Base-by-base conservation (phyloP, 2,329 filamentous ascomycete species). In the Amauroascus niger region DNA sequence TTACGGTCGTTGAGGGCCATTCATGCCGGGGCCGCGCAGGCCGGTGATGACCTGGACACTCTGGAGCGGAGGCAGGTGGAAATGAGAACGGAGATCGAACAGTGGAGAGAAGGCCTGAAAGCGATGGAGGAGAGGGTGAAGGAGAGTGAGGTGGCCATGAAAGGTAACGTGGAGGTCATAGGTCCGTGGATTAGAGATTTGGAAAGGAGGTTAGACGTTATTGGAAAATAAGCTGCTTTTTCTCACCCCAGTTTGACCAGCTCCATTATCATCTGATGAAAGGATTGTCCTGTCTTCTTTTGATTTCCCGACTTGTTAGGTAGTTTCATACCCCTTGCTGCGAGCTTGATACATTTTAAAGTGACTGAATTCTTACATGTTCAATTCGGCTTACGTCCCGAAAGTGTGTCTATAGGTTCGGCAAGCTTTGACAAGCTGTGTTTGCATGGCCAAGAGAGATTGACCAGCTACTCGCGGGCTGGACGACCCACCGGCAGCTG, bases 121-220 rank as follows among this genome's bases (percentile, higher is more conserved):
- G 87, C 84, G 65, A 80, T 96, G 18, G 90, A 96, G 69, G 74
- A 75, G 53, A 83, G 85, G 24, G 82, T 97, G 63, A 76, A 76
- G 57, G 79, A 85, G 56, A 83, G 85, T 3, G 84, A 87, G 64
- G 74, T 74, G 26, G 78, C 82, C 3, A 85, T 94, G 74, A 80
- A 80, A 59, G 80, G 78, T 49, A 98, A 98, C 69, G 83, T 90
- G 69, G 83, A 85, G 62, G 79, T 86, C n/a, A 84, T 97, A 57
- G 86, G 91, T 60, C 82, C 81, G 39, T 96, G 90, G 88, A 87
- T 97, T 3, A 87, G 86, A 68, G 87, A 86, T 54, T 71, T 98
- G 52, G 91, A 97, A 72, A 79, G 76, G 63, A 85, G 87, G 69
- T 77, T 96, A 67, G 78, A 78, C 56, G 78, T 77, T 61, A 67